Conservation (phyloP, 208 protist genomes). For the Crithidia fasciculata region DNA sequence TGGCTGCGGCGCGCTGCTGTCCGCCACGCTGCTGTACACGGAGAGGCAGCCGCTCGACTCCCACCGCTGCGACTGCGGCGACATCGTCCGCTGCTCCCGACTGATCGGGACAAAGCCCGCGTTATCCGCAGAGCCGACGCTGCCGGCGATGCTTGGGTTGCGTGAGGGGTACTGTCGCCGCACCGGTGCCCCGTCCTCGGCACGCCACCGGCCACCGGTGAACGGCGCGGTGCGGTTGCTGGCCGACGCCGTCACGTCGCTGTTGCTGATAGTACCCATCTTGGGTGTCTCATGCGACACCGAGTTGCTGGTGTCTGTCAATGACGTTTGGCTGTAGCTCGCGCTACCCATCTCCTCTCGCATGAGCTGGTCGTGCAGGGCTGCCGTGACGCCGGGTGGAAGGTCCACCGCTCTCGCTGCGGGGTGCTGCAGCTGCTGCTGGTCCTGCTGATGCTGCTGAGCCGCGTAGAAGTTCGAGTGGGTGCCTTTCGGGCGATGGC, state of each 20-base stretch:
- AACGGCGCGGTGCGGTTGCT: slow-evolving; percentile 17
- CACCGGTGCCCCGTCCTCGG: slow-evolving; percentile 7
- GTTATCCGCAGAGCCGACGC: slow-evolving; percentile 12
- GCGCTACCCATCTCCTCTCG: slow-evolving; percentile 1
- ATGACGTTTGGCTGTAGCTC: slow-evolving; percentile 7
- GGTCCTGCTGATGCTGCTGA: neutral
- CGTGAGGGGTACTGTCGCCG: slow-evolving; percentile 8
- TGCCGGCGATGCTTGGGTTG: slow-evolving; percentile 13
- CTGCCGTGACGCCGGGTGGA: slow-evolving; percentile 9
- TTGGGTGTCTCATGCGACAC: slow-evolving; percentile 1
- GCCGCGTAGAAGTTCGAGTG: slow-evolving; percentile 2
- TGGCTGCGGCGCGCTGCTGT: neutral
- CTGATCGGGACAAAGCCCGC: slow-evolving; percentile 25
- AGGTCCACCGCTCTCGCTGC: neutral
- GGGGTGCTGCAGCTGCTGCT: neutral
- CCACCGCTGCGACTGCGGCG: slow-evolving; percentile 28
- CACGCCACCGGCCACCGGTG: neutral
- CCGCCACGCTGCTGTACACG: slow-evolving; percentile 14
- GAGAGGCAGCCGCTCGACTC: slow-evolving; percentile 20
- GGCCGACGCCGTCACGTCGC: slow-evolving; percentile 1
- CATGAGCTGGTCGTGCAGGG: slow-evolving; percentile 6
- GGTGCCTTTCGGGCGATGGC: slow-evolving; percentile 12
- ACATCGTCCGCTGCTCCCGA: slow-evolving; percentile 16
- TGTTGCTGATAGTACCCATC: slow-evolving; percentile 7
- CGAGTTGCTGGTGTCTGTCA: slow-evolving; percentile 10